Base-by-base conservation (phyloP, 2,329 filamentous ascomycete species). In the Nannizziopsis arthrosporioides region DNA sequence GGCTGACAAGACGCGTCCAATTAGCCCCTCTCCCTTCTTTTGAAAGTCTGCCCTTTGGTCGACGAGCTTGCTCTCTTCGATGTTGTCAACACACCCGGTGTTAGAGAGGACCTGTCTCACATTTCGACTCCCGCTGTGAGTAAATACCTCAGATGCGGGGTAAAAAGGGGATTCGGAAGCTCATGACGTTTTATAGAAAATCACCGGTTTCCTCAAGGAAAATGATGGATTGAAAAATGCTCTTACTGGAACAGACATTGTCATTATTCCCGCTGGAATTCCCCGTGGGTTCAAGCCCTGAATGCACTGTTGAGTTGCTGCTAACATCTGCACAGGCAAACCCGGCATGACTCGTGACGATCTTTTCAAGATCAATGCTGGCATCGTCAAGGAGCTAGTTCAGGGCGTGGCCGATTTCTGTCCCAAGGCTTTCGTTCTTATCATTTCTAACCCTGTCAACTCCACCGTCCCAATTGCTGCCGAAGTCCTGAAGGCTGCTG, bases 361-460 rank as follows among this genome's bases (percentile, higher is more conserved):
- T 67, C 85, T 98, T 51, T 98, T 98, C 84, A 95, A 95, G 75
- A 94, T 95, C 77, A 98, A 98, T 69, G 92, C 92, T 53, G 86
- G 89, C 61, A 98, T 98, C 64, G 92, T 98, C 65, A 87, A 92
- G 73, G 88, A 86, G 59, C 78, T 98, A 58, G 83, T 93, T 60
- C 84, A 94, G 75, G 82, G 85, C 46, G 80, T 87, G 61, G 88
- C 90, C 59, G 82, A 95, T 66, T 80, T 84, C 63, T 82, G 82
- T 66, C 92, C 92, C 66, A 93, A 95, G 68, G 92, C 92, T 48
- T 94, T 83, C 73, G 81, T 94, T 67, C 81, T 96, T 56, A 82
- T 98, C 74, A 98, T 98, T 71, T 96, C 90, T 63, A 98, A 98
- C 80, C 92, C 92, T 51, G 92, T 98, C 71, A 98, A 98, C 82